phyloP scores from a whole-genome alignment of 2,329 filamentous ascomycete species.

The Epichloe sibirici region DNA sequence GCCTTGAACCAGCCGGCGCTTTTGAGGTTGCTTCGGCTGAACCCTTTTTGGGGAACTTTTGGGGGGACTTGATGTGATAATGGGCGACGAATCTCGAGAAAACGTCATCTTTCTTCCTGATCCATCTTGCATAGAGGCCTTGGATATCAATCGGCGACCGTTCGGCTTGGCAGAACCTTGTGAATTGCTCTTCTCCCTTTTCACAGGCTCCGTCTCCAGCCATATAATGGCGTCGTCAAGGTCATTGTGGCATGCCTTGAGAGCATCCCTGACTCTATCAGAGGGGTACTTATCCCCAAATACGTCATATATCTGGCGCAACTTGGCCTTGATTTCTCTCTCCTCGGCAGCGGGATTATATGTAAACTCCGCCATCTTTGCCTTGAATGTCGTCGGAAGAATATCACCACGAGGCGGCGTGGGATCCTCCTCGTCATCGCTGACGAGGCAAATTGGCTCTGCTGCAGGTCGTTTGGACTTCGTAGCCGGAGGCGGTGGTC shows the following conservation, averaged over 20 bases:
- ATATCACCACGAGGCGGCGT: conserved; percentile 48
- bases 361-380: conserved; percentile 24
- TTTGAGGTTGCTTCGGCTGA: conserved; percentile 6
- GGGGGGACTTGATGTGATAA: conserved; percentile 16
- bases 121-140: conserved; percentile 14
- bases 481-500: conserved; percentile 11
- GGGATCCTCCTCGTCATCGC: conserved; percentile 33
- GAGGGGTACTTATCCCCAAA: conserved; percentile 19
- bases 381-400: conserved; percentile 44
- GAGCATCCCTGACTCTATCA: conserved; percentile 20
- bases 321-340: conserved; percentile 20
- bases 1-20: conserved; percentile 26
- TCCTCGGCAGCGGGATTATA: conserved; percentile 37
- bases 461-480: conserved; percentile 24
- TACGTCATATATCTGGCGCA: conserved; percentile 26
- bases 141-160: conserved; percentile 20
- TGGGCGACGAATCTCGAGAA: conserved; percentile 11
- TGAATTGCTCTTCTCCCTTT: neutral
- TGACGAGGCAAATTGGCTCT: conserved; percentile 34
- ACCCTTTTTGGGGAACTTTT: conserved; percentile 10
- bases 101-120: conserved; percentile 5
- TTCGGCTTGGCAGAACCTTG: conserved; percentile 10
- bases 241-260: conserved; percentile 20
- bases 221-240: conserved; percentile 23
- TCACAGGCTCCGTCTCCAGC: conserved; percentile 13